Percentiles rank a stretch among this genome's conserved stretches.
phyloP scores from a whole-genome alignment of 371 early-diverging fungal species.

The Zychaea mexicana region DNA sequence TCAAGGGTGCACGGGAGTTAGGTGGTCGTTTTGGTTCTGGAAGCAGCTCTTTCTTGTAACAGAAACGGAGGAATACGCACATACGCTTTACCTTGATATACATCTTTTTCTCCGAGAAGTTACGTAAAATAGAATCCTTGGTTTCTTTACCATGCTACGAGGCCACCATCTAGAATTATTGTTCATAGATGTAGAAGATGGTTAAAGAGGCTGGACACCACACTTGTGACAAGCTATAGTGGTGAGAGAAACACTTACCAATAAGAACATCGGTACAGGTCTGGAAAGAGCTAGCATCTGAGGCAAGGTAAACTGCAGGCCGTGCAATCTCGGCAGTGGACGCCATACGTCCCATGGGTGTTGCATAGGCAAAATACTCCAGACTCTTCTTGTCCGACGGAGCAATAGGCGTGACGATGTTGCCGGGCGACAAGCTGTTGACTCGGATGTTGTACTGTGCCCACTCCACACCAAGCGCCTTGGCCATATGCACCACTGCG shows the following conservation, averaged over 20 bases:
- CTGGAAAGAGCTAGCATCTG: slow-evolving; percentile 31
- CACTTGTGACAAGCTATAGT: background rate
- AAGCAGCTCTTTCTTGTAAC: slow-evolving; percentile 46
- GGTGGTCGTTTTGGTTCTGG: slow-evolving; percentile 53
- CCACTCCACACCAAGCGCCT: slow-evolving; percentile 26
- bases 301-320: slow-evolving; percentile 28
- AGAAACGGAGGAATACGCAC: background rate
- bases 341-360: slow-evolving; percentile 27
- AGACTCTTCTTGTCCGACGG: slow-evolving; percentile 19
- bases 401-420: slow-evolving; percentile 29
- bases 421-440: slow-evolving; percentile 28
- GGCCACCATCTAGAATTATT: slow-evolving; percentile 13
- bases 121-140: too few relatives aligned
- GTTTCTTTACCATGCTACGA: background rate
- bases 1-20: slow-evolving; percentile 45
- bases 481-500: slow-evolving; percentile 27
- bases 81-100: too few relatives aligned
- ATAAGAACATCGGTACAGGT: slow-evolving; percentile 26
- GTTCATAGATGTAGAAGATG: too few relatives aligned
- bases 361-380: slow-evolving; percentile 17
- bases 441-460: slow-evolving; percentile 26
- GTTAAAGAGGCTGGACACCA: background rate
- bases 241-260: slow-evolving; percentile 16
- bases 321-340: slow-evolving; percentile 22
- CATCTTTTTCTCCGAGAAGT: too few relatives aligned